A percentile compares a stretch with the other conserved stretches of the same genome.
phyloP scores from a whole-genome alignment of 2,329 filamentous ascomycete genomes.

The Pseudogymnoascus sp. region DNA sequence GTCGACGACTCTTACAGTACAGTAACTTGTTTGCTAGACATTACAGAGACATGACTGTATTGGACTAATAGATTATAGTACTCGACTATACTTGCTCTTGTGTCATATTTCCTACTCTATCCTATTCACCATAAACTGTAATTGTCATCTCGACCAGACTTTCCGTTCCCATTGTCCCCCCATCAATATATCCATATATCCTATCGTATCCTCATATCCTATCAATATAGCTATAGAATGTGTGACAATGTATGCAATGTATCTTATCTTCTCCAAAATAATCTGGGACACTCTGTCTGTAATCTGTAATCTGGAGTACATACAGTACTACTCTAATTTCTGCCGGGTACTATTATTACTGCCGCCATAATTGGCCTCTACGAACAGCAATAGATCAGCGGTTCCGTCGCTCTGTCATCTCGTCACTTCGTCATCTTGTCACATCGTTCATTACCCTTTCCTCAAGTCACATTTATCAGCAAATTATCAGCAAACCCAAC shows the following conservation, averaged over 20 bases:
- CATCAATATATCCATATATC: neutral
- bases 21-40: no score
- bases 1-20: no score
- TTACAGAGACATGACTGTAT: no score
- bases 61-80: no score
- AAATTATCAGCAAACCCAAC: no score
- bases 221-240: neutral
- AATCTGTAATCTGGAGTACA: neutral
- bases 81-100: neutral
- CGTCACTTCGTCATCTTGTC: neutral
- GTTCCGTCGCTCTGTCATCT: neutral
- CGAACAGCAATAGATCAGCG: neutral
- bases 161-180: neutral
- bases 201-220: neutral
- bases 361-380: neutral
- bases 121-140: neutral
- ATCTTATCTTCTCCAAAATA: neutral
- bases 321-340: neutral
- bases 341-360: neutral
- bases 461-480: neutral
- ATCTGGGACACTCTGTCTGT: neutral
- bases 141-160: neutral
- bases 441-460: no score
- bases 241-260: neutral
- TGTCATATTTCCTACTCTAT: constrained; percentile 1